Evolutionary conservation across 2,329 filamentous ascomycete species (phyloP), one percentile per base, ranked within the genome.

Genomic region (Colletotrichum sp.): DNA sequence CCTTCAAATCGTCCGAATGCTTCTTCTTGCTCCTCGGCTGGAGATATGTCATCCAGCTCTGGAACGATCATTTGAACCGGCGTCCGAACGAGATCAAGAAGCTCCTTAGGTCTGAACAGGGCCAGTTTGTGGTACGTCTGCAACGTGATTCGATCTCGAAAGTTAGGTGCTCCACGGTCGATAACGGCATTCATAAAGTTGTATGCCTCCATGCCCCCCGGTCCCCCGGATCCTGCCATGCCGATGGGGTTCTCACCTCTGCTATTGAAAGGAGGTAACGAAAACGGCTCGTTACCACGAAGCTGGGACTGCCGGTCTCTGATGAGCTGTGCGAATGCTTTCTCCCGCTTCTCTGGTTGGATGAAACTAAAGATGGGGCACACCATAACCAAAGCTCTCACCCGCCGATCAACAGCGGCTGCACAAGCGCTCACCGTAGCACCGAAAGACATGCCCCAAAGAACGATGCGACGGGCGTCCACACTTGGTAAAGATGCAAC

Each of bases 271-370:
- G 85, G 77, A 4, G 84, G 83, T 60, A 79, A 18, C 16, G 24
- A 82, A 71, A 84, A 81, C 0, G 86, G 82, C 38, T 78, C 71
- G 72, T 87, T 87, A 12, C 87, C 86, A 2, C 67, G 67, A 3
- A 84, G 26, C 69, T 84, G 85, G 1, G 85, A 85, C 75, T 84
- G 82, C 4, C 86, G 83, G 76, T 88, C 86, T 70, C 82, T 76
- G 61, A 84, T 82, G 8, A 76, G 63, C 36, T 83, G 81, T 3
- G 79, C 77, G 3, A 86, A 75, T 7, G 83, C 81, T 15, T 30
- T 28, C 18, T 32, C 21, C 15, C 38, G 52, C 36, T 72, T 55
- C 18, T 21, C 32, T 24, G 34, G 36, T 6, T 36, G 12, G 15
- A n/a, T 15, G 28, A 48, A 52, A 24, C 28, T 58, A 30, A 24